Evolutionary conservation across 345 rosid genomes (phyloP).

Genomic region (Pugionium cornutum): DNA sequence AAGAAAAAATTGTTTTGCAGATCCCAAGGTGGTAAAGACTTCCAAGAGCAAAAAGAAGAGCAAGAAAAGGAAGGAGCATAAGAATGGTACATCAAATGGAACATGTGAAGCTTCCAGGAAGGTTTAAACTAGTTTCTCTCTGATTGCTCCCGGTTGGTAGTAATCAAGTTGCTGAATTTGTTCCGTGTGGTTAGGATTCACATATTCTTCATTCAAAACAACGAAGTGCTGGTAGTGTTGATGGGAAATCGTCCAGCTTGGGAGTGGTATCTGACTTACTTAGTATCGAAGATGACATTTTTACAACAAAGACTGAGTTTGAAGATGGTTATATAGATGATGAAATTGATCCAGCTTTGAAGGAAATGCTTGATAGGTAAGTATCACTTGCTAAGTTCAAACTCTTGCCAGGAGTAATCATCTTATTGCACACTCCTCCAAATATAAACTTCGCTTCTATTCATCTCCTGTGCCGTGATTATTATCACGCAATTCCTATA

Average conservation of each 20-base stretch:
- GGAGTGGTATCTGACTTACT: constrained; percentile 50
- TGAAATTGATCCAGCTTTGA: constrained; percentile 86
- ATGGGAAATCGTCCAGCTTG: constrained; percentile 36
- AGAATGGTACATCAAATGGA: constrained; percentile 37
- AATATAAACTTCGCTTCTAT: neutral
- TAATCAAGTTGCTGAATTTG: constrained; percentile 27
- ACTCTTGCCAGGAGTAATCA: neutral
- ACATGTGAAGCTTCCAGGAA: constrained; percentile 42
- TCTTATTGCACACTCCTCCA: constrained; percentile 3
- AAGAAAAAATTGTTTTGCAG: constrained; percentile 46
- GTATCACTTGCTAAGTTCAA: constrained; percentile 6
- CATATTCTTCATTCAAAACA: constrained; percentile 43
- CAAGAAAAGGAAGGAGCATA: constrained; percentile 59
- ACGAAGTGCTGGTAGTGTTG: constrained; percentile 44
- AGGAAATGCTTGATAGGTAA: constrained; percentile 85
- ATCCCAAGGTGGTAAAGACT: constrained; percentile 60
- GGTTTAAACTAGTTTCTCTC: constrained; percentile 44
- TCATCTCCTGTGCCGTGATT: neutral
- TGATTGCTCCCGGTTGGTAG: constrained; percentile 24
- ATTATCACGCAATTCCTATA: neutral
- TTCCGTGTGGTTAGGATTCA: constrained; percentile 49
- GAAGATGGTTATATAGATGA: constrained; percentile 79
- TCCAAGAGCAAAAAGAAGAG: constrained; percentile 75
- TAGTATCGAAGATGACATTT: constrained; percentile 43
- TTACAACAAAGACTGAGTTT: constrained; percentile 55